A percentile compares a stretch with the other conserved stretches of the same genome.
Conservation (phyloP, 2,329 filamentous ascomycete species). For the Alternaria sp. region DNA sequence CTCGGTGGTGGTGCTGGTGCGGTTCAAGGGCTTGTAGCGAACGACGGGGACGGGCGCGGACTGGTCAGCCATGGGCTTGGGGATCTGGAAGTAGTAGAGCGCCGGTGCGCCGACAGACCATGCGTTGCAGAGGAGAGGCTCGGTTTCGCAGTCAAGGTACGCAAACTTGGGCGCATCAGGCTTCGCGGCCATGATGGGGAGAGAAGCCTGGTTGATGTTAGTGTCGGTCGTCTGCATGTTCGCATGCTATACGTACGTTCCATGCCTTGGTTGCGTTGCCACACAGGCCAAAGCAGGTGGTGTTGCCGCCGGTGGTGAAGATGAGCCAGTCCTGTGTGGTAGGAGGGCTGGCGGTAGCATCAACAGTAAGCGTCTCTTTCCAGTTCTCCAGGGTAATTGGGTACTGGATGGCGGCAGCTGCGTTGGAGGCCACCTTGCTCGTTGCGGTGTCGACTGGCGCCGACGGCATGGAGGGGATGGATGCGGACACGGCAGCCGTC, state of each 20-base stretch:
- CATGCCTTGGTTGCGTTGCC: slow-evolving; percentile 66
- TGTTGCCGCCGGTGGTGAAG: slow-evolving; percentile 76
- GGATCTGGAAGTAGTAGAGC: slow-evolving; percentile 69
- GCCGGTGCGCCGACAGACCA: slow-evolving; percentile 71
- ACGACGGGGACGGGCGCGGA: slow-evolving; percentile 68
- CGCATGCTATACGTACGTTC: slow-evolving; percentile 50
- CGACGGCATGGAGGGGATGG: slow-evolving; percentile 51
- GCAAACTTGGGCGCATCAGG: slow-evolving; percentile 71
- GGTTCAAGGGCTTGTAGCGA: slow-evolving; percentile 70
- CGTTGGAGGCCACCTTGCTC: slow-evolving; percentile 59
- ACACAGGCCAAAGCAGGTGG: slow-evolving; percentile 78
- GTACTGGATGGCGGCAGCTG: slow-evolving; percentile 60
- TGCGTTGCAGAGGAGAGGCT: slow-evolving; percentile 76
- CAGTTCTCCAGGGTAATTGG: slow-evolving; percentile 72
- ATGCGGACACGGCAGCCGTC: slow-evolving; percentile 62
- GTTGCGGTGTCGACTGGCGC: slow-evolving; percentile 54
- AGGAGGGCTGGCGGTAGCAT: slow-evolving; percentile 61
- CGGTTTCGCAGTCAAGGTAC: slow-evolving; percentile 74
- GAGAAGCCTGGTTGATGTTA: slow-evolving; percentile 59
- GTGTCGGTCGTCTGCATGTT: not conserved
- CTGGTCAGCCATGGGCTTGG: slow-evolving; percentile 66
- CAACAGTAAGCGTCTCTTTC: slow-evolving; percentile 69
- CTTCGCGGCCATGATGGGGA: slow-evolving; percentile 66
- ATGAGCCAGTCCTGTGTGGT: slow-evolving; percentile 78
- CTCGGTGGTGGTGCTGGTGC: slow-evolving; percentile 69